Percentiles rank a stretch among this genome's conserved stretches.
Evolutionary conservation across 805 yeast genomes (phyloP).

Genomic region (Suhomyces sp.): DNA sequence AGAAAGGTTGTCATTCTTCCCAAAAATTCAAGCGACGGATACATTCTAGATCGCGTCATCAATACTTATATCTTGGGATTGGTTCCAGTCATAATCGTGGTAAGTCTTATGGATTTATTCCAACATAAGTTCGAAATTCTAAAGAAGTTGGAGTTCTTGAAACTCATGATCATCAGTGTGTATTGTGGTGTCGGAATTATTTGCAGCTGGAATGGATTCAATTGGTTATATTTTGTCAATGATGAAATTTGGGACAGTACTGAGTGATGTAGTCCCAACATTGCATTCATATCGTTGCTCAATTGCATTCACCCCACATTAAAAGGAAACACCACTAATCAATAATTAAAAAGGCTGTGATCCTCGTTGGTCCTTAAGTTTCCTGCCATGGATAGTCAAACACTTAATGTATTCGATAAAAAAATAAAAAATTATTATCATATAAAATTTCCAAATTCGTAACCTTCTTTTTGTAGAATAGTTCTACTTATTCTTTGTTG

Average conservation of each 20-base stretch:
- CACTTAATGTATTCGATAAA: too few species aligned
- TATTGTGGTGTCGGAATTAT: slow-evolving; percentile 86
- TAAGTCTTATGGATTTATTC: slow-evolving; percentile 50
- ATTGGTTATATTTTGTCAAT: slow-evolving; percentile 85
- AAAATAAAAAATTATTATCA: too few species aligned
- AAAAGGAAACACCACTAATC: too few species aligned
- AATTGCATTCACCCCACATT: too few species aligned
- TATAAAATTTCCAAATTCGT: too few species aligned
- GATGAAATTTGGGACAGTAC: slow-evolving; percentile 62
- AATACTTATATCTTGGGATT: slow-evolving; percentile 66
- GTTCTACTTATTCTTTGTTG: too few species aligned
- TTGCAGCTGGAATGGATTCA: slow-evolving; percentile 82
- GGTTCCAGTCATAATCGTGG: slow-evolving; percentile 55
- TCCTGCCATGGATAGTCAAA: too few species aligned
- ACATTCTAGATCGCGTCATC: slow-evolving; percentile 66
- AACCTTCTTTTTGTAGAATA: too few species aligned
- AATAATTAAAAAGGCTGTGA: too few species aligned
- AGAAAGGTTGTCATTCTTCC: slow-evolving; percentile 68
- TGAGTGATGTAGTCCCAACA: too few species aligned
- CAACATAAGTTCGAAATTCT: slow-evolving; percentile 53
- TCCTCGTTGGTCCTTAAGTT: too few species aligned
- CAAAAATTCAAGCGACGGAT: slow-evolving; percentile 22
- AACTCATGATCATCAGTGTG: slow-evolving; percentile 78
- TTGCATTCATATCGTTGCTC: too few species aligned
- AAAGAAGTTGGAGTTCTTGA: slow-evolving; percentile 65